phyloP scores from a whole-genome alignment of 148 eudicot species.

The Heliosperma pusillum region DNA sequence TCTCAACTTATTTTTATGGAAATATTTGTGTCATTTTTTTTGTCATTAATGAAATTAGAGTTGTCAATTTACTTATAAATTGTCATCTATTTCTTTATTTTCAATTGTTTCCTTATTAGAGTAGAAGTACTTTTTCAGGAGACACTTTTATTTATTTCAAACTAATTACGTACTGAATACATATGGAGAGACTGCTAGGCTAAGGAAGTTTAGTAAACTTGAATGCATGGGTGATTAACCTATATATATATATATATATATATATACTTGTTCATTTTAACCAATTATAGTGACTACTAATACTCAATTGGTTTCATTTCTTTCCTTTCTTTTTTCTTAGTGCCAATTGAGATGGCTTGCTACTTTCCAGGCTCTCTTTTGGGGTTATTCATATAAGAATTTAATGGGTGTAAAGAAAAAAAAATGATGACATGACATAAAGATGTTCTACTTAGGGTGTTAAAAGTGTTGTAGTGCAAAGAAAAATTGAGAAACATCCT shows the following conservation, averaged over 20 bases:
- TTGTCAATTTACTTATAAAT: too few species aligned
- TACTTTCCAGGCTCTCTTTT: constrained; percentile 30
- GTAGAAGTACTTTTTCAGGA: too few species aligned
- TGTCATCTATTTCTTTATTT: too few species aligned
- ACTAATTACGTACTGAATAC: too few species aligned
- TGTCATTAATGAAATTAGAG: too few species aligned
- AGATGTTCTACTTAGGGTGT: constrained; percentile 24
- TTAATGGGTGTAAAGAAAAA: constrained; percentile 16
- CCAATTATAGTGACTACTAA: constrained; percentile 8
- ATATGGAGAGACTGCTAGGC: too few species aligned
- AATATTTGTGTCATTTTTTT: too few species aligned
- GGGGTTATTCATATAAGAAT: constrained; percentile 21
- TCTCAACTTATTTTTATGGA: too few species aligned
- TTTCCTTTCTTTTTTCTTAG: constrained; percentile 3
- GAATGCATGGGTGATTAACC: constrained; percentile 5
- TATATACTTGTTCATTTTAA: background rate
- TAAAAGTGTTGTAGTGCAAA: constrained; percentile 12
- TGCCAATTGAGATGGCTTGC: constrained; percentile 29
- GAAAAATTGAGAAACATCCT: too few species aligned
- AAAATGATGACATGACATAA: constrained; percentile 32
- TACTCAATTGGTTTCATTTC: constrained; percentile 12
- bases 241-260: too few species aligned
- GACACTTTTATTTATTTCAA: too few species aligned
- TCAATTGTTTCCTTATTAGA: too few species aligned
- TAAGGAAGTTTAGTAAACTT: background rate